Evolutionary conservation across 805 yeast genomes (phyloP).

Genomic region (Kregervanrija fluxuum): DNA sequence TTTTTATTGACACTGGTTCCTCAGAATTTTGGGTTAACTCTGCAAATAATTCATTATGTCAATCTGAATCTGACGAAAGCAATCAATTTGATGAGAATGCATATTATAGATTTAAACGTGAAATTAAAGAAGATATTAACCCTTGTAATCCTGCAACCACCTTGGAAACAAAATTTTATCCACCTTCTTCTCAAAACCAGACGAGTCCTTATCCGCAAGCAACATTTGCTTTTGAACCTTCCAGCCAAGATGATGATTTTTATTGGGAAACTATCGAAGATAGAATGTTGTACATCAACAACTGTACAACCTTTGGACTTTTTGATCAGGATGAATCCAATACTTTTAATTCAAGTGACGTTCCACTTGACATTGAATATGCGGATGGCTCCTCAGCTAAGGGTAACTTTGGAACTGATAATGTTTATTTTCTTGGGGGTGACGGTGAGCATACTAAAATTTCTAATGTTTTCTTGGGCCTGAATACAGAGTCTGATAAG

Average conservation of each 20-base stretch:
- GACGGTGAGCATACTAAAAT: slow-evolving; percentile 28
- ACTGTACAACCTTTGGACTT: slow-evolving; percentile 35
- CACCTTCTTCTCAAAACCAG: no score
- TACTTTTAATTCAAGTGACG: slow-evolving; percentile 27
- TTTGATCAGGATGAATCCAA: slow-evolving; percentile 31
- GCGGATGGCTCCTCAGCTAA: slow-evolving; percentile 35
- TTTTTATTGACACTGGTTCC: slow-evolving; percentile 61
- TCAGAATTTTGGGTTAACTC: slow-evolving; percentile 55
- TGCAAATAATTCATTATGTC: slow-evolving; percentile 3
- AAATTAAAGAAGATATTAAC: no score
- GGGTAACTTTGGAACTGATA: slow-evolving; percentile 51
- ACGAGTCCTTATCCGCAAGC: background rate
- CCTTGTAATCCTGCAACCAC: no score
- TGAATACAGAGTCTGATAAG: slow-evolving; percentile 51
- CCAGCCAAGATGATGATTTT: background rate
- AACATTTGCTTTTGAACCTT: background rate
- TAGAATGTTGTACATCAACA: background rate
- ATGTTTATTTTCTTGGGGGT: slow-evolving; percentile 34
- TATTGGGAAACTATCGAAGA: slow-evolving; percentile 3
- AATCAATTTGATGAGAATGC: background rate
- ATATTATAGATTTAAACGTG: background rate
- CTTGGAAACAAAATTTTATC: no score
- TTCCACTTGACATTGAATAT: slow-evolving; percentile 32
- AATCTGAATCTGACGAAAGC: background rate
- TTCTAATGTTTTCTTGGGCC: slow-evolving; percentile 52